A percentile compares a stretch with the other conserved stretches of the same genome.
phyloP scores from a whole-genome alignment of 2,329 filamentous ascomycete species.

The Endoconidiophora laricicola region DNA sequence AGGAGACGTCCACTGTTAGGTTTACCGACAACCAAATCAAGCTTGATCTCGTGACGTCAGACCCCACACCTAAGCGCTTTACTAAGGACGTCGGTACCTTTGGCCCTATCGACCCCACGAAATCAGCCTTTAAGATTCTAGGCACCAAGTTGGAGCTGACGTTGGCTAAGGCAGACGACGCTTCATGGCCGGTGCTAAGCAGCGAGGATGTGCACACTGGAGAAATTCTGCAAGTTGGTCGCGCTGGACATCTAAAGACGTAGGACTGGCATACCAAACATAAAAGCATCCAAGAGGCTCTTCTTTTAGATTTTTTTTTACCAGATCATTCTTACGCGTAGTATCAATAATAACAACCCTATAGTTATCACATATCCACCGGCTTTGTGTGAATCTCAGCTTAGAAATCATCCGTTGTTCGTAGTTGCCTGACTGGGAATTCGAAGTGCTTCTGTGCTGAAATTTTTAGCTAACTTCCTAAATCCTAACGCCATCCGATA shows the following conservation, averaged over 20 bases:
- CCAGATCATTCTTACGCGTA: no score
- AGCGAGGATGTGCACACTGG: constrained; percentile 52
- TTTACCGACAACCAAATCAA: constrained; percentile 48
- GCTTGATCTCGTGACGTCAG: constrained; percentile 73
- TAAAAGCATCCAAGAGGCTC: background rate
- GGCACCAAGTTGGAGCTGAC: constrained; percentile 79
- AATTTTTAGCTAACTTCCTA: no score
- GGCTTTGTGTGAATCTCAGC: no score
- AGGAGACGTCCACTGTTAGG: constrained; percentile 53
- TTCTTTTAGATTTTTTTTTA: no score
- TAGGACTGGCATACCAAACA: background rate
- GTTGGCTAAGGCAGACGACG: constrained; percentile 53
- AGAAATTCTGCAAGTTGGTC: constrained; percentile 80
- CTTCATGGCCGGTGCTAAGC: constrained; percentile 71
- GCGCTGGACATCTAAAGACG: constrained; percentile 40
- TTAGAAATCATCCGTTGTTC: no score
- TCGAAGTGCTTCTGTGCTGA: no score
- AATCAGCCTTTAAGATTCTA: constrained; percentile 64
- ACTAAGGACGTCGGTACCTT: constrained; percentile 58
- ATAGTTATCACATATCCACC: no score
- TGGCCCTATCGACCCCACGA: constrained; percentile 55
- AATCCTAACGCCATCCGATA: no score
- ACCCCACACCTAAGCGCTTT: constrained; percentile 64
- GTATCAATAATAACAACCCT: no score
- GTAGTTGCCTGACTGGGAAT: no score